Percentiles rank a stretch among this genome's conserved stretches.
phyloP scores from a whole-genome alignment of 2,329 filamentous ascomycete genomes.

The Nemania sp. region DNA sequence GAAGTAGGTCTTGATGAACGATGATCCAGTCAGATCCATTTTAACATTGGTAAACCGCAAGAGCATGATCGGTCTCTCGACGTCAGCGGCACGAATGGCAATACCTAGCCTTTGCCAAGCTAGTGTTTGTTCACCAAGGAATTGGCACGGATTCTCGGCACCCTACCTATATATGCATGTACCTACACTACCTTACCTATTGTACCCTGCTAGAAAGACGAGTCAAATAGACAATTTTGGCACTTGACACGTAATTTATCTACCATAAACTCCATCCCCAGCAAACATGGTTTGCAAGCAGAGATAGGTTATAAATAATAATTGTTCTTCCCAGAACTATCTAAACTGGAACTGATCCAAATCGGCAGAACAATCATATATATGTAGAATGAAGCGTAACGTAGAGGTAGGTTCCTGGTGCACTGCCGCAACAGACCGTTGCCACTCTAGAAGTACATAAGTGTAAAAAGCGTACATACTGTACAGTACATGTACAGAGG shows the following conservation, averaged over 20 bases:
- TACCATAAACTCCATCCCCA: constrained; percentile 12
- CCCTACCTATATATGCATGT: neutral
- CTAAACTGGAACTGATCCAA: too few relatives aligned
- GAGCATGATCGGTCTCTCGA: constrained; percentile 12
- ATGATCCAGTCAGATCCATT: constrained; percentile 18
- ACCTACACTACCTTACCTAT: too few relatives aligned
- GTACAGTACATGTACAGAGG: neutral
- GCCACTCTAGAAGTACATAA: neutral
- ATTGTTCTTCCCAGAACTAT: too few relatives aligned
- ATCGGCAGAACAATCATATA: too few relatives aligned
- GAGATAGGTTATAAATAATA: too few relatives aligned
- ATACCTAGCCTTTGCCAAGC: neutral
- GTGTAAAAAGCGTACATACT: neutral
- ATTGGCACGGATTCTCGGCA: constrained; percentile 9
- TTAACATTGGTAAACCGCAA: constrained; percentile 15
- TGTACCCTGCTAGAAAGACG: neutral
- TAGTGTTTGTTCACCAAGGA: constrained; percentile 2
- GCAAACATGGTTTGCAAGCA: too few relatives aligned
- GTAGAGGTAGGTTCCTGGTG: too few relatives aligned
- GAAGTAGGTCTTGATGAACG: neutral
- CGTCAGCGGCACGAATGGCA: constrained; percentile 31
- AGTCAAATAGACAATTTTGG: neutral
- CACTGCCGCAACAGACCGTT: neutral
- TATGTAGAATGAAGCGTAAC: too few relatives aligned
- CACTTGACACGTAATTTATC: constrained; percentile 25